Evolutionary conservation across 352 stramenopile species (phyloP), one percentile per base, ranked within the genome.

Genomic region (Pythium utonaiense): DNA sequence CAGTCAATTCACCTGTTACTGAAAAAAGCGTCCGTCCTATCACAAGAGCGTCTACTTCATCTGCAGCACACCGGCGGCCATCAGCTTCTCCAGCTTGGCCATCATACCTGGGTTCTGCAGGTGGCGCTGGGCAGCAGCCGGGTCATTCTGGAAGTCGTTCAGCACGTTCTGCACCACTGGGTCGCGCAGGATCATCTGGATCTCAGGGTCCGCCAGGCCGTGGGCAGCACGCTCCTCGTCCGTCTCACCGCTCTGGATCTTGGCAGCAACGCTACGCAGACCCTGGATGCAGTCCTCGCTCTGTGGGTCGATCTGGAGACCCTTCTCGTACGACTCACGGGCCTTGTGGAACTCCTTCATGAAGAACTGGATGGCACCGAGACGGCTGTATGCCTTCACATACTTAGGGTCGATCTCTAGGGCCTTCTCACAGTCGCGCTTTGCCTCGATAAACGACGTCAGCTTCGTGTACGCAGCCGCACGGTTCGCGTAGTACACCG

Each of bases 291-390:
- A 99, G 45, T 98, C 89, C 41, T 89, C 70, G 86, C 99, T 98
- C 52, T 86, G 83, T 30, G 93, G 75, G 67, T 99, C 97, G 24
- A 99, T 63, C 41, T 89, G 73, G 42, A 99, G 73, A 9, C 98
- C 98, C 62, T 97, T 95, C 64, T 98, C 89, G 78, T 99, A 99
- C 41, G 86, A 97, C 66, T 99, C 93, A 48, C 98, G 86, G 16
- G 96, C 96, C 78, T 99, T 99, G 89, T 99, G 97, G 80, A 98
- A 98, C 65, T 99, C 96, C 83, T 99, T 99, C 86, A 99, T 98
- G 63, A 99, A 96, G 63, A 99, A 97, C 79, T 99, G 96, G 71
- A 99, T 99, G 59, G 98, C 97, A 19, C 96, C 98, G 69, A 99
- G 97, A 38, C 97, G 96, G 25, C 90, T 95, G 82, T 97, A 99